Conservation (phyloP, 1,139 yeast genomes). For the Starmera stellimalicola region DNA sequence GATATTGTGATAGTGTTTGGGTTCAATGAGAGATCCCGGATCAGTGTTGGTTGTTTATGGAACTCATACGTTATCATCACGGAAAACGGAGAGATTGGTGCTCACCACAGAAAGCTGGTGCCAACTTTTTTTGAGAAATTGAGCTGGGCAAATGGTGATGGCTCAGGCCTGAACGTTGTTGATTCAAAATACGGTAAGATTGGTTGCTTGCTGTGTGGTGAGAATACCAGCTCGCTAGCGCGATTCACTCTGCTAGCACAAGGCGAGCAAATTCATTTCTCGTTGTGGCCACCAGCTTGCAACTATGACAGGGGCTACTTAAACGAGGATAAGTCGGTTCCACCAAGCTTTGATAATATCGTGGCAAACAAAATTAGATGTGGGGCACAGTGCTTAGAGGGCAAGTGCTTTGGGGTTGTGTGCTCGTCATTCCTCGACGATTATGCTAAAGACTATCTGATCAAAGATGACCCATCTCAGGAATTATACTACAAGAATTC, state of each 20-base stretch:
- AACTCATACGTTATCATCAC: constrained; percentile 13
- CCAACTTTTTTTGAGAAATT: constrained; percentile 15
- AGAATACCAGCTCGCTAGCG: constrained; percentile 15
- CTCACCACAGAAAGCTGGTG: constrained; percentile 14
- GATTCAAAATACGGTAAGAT: constrained; percentile 14
- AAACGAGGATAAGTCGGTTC: constrained; percentile 1
- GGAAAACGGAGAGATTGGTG: constrained; percentile 10
- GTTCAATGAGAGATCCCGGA: constrained; percentile 11
- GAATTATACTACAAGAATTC: constrained; percentile 6
- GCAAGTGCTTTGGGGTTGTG: constrained; percentile 13
- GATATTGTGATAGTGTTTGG: constrained; percentile 12
- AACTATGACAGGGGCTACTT: constrained; percentile 9
- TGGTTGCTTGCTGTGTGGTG: constrained; percentile 16
- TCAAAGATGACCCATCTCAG: constrained; percentile 14
- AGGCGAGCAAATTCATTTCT: constrained; percentile 15
- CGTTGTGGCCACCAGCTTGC: constrained; percentile 16
- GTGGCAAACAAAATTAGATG: constrained; percentile 13
- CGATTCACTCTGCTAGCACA: constrained; percentile 12
- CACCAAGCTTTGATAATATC: constrained; percentile 9
- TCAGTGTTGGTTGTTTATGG: constrained; percentile 15
- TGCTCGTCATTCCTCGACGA: constrained; percentile 12
- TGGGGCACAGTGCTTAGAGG: constrained; percentile 14
- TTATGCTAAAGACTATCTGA: constrained; percentile 8
- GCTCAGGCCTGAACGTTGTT: constrained; percentile 12
- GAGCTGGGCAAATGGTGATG: constrained; percentile 16